phyloP scores from a whole-genome alignment of 2,329 filamentous ascomycete species.

The Alternaria sp. region DNA sequence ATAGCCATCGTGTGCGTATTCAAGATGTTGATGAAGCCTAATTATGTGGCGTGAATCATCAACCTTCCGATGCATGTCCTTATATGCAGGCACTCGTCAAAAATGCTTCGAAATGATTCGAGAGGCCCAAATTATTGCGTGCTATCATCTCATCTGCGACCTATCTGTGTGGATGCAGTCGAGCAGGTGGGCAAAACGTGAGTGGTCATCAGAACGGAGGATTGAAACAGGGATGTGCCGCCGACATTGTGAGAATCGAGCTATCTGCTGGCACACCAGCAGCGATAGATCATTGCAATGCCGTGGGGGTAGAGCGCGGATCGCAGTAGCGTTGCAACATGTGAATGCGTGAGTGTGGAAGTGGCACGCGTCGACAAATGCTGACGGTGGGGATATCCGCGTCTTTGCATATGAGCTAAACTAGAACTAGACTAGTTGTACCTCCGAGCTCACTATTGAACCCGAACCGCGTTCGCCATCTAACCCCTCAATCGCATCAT shows the following conservation, averaged over 20 bases:
- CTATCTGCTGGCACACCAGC: neutral
- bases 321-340: neutral
- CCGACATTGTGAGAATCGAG: neutral
- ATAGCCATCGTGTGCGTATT: slow-evolving; percentile 13
- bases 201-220: neutral
- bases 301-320: neutral
- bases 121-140: slow-evolving; percentile 5
- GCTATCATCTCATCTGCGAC: slow-evolving; percentile 4
- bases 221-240: slow-evolving; percentile 1
- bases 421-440: neutral
- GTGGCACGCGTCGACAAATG: neutral
- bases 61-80: neutral
- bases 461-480: slow-evolving; percentile 18
- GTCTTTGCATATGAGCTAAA: neutral
- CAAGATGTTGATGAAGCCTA: neutral
- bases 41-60: neutral
- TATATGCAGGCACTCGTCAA: neutral
- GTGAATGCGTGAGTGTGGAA: neutral
- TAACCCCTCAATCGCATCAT: slow-evolving; percentile 24
- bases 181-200: neutral
- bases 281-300: neutral
- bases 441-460: neutral
- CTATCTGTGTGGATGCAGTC: neutral
- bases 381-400: neutral
- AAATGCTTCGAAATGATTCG: neutral